Percentiles rank a stretch among this genome's conserved stretches.
Conservation (phyloP, 768 basidiomycete genomes). For the Coprinellus aureogranulatus region DNA sequence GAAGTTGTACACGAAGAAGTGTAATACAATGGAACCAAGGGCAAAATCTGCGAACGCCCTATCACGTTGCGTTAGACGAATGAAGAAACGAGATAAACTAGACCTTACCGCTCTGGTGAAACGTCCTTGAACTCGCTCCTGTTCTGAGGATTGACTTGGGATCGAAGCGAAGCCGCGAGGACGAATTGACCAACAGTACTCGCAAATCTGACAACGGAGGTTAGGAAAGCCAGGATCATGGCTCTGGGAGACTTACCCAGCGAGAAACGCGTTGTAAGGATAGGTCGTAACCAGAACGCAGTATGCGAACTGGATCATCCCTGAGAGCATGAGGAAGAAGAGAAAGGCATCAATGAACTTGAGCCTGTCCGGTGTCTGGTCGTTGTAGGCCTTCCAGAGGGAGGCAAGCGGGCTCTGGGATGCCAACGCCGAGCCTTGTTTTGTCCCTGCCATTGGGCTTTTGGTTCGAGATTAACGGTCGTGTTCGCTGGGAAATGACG, state of each 20-base stretch:
- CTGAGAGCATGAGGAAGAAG: conserved; percentile 86
- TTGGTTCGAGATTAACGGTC: conserved; percentile 1
- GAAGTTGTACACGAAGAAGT: conserved; percentile 99
- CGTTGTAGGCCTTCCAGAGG: conserved; percentile 75
- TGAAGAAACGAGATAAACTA: too few species aligned
- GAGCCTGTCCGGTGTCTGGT: conserved; percentile 76
- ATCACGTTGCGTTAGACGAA: conserved; percentile 10
- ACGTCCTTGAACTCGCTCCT: conserved; percentile 81
- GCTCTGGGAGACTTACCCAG: conserved; percentile 63
- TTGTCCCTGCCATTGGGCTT: conserved; percentile 35
- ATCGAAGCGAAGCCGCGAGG: conserved; percentile 84
- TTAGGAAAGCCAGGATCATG: neutral
- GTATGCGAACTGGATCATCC: conserved; percentile 87
- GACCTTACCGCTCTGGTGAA: conserved; percentile 90
- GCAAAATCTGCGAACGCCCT: conserved; percentile 98
- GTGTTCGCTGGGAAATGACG: conserved; percentile 13
- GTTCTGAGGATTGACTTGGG: conserved; percentile 89
- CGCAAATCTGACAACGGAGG: conserved; percentile 61
- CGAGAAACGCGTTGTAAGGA: conserved; percentile 96
- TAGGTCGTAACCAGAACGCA: conserved; percentile 88
- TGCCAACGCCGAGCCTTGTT: conserved; percentile 25
- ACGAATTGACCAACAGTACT: conserved; percentile 98
- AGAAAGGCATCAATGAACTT: conserved; percentile 95
- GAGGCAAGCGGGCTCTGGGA: conserved; percentile 45
- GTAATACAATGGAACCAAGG: conserved; percentile 89